Evolutionary conservation across 1,284 basidiomycete species (phyloP).

Genomic region (Cryptococcus jaspeensis): DNA sequence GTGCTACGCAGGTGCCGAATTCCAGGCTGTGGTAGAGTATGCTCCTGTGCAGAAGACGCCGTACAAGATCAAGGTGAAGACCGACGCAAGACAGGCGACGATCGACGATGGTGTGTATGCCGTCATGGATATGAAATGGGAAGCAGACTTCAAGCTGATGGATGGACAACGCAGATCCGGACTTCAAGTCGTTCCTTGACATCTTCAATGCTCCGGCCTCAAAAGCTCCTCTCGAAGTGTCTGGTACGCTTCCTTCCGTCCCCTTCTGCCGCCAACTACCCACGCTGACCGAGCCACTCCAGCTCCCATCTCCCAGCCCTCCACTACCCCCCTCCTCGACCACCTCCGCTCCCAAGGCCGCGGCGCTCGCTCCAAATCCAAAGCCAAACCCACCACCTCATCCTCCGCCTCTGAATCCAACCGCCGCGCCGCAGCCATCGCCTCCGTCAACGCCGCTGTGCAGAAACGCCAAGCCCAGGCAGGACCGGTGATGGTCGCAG

Average conservation of each 20-base stretch:
- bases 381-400: slow-evolving; percentile 17
- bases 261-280: not conserved
- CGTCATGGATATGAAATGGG: not conserved
- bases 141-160: not conserved
- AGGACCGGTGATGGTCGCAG: slow-evolving; percentile 37
- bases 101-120: slow-evolving; percentile 44
- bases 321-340: slow-evolving; percentile 82
- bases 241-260: slow-evolving; percentile 57
- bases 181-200: slow-evolving; percentile 76
- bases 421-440: slow-evolving; percentile 31
- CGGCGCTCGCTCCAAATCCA: slow-evolving; percentile 56
- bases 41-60: slow-evolving; percentile 79
- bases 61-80: slow-evolving; percentile 38
- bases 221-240: slow-evolving; percentile 59
- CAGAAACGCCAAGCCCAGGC: slow-evolving; percentile 33
- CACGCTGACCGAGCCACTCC: not conserved
- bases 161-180: slow-evolving; percentile 61
- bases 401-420: slow-evolving; percentile 19
- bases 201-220: slow-evolving; percentile 50
- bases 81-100: slow-evolving; percentile 46
- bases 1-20: slow-evolving; percentile 69
- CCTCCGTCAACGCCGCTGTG: slow-evolving; percentile 34
- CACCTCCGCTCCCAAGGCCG: slow-evolving; percentile 74
- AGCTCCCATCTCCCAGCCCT: slow-evolving; percentile 52
- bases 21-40: slow-evolving; percentile 85